A percentile compares a stretch with the other conserved stretches of the same genome.
phyloP scores from a whole-genome alignment of 345 rosid genomes.

The Acer yangbiense region DNA sequence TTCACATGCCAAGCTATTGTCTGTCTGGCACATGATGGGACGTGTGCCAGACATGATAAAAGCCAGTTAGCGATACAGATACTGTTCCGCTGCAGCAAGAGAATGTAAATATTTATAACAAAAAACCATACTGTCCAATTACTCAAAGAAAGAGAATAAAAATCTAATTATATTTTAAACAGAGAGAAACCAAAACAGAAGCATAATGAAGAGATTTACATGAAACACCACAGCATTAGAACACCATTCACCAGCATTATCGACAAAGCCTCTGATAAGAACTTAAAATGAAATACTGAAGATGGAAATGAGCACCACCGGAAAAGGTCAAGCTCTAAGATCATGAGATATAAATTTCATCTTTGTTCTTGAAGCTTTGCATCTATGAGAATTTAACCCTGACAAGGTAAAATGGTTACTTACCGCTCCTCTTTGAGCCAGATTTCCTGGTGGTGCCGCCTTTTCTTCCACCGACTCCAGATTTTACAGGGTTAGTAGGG shows the following conservation, averaged over 20 bases:
- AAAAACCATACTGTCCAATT: background rate
- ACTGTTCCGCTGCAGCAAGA: too few relatives aligned
- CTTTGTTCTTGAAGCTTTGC: constrained; percentile 73
- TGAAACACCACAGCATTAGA: background rate
- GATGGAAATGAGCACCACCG: background rate
- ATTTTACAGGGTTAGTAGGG: constrained; percentile 31
- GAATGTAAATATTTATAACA: background rate
- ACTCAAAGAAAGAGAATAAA: background rate
- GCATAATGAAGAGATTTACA: background rate
- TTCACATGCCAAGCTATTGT: too few relatives aligned
- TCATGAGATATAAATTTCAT: constrained; percentile 37
- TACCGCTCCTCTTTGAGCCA: constrained; percentile 59
- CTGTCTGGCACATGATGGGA: too few relatives aligned
- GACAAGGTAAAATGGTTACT: constrained; percentile 26
- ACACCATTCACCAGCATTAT: background rate
- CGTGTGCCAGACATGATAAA: too few relatives aligned
- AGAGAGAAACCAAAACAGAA: background rate
- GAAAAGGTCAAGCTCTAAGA: constrained; percentile 15
- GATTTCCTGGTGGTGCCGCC: constrained; percentile 37
- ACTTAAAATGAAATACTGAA: too few relatives aligned
- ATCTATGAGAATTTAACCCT: constrained; percentile 39
- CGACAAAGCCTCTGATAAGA: background rate
- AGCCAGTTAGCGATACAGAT: too few relatives aligned
- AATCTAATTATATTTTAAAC: background rate
- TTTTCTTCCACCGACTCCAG: constrained; percentile 45